Percentiles rank a stretch among this genome's conserved stretches.
phyloP scores from a whole-genome alignment of 176 grass and related monocot species.

The Dactylis glomerata region DNA sequence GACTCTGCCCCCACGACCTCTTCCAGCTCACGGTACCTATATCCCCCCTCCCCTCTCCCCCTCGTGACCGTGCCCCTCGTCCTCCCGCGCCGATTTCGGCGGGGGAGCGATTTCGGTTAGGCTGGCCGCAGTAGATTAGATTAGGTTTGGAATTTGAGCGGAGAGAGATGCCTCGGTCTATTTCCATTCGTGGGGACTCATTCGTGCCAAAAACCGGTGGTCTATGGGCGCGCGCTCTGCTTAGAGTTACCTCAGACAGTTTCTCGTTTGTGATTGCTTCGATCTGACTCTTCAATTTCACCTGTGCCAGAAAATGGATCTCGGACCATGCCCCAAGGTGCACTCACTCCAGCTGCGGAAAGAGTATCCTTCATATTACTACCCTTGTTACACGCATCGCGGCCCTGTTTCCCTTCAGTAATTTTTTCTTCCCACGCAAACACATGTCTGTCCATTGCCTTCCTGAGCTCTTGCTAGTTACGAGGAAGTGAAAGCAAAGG shows the following conservation, averaged over 20 bases:
- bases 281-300: background rate
- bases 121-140: background rate
- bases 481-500: conserved; percentile 72
- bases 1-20: conserved; percentile 95
- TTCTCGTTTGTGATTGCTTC: background rate
- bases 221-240: background rate
- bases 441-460: background rate
- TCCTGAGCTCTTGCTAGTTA: conserved; percentile 78
- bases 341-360: conserved; percentile 85
- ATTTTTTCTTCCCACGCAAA: background rate
- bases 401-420: background rate
- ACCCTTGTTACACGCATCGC: background rate
- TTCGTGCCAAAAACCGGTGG: background rate
- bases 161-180: background rate
- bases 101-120: background rate
- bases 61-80: background rate
- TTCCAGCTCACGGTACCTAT: conserved; percentile 85
- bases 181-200: background rate
- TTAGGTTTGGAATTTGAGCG: conserved; percentile 7
- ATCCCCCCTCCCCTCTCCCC: background rate
- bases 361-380: conserved; percentile 74
- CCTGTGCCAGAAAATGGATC: conserved; percentile 92
- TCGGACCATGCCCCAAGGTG: conserved; percentile 82
- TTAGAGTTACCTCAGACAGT: background rate
- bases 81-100: background rate